These are phyloP conservation scores for Symbiotaphrina buchneri DNA, from an alignment of 495 filamentous ascomycete species.

Conservation along the genomic window DNA sequence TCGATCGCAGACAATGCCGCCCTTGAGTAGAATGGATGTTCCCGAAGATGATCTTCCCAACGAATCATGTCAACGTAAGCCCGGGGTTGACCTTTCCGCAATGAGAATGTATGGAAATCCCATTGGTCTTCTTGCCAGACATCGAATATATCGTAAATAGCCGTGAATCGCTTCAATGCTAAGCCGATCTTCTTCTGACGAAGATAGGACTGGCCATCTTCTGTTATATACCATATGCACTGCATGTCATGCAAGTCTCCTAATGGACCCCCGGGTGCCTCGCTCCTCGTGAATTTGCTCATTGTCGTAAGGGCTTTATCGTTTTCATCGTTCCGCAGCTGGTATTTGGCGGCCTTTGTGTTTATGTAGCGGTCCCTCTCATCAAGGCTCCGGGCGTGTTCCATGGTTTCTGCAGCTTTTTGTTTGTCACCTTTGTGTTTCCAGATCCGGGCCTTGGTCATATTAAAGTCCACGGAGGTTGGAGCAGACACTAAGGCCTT, in stretches of 20 bases:
- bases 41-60: slow-evolving; percentile 79
- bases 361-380: slow-evolving; percentile 91
- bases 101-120: slow-evolving; percentile 93
- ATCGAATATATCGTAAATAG: slow-evolving; percentile 80
- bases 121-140: slow-evolving; percentile 97
- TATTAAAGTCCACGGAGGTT: slow-evolving; percentile 71
- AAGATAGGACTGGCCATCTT: slow-evolving; percentile 79
- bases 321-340: slow-evolving; percentile 77
- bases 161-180: slow-evolving; percentile 75
- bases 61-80: slow-evolving; percentile 91
- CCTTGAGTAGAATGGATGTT: slow-evolving; percentile 80
- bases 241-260: slow-evolving; percentile 96
- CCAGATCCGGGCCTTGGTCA: slow-evolving; percentile 87
- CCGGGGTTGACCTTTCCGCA: slow-evolving; percentile 83
- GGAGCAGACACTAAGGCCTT: slow-evolving; percentile 56
- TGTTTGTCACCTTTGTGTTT: slow-evolving; percentile 70
- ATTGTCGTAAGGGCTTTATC: slow-evolving; percentile 69
- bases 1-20: slow-evolving; percentile 68
- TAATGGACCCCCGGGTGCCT: slow-evolving; percentile 68
- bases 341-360: slow-evolving; percentile 93
- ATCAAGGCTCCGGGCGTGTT: slow-evolving; percentile 65
- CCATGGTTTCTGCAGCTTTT: slow-evolving; percentile 75
- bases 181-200: slow-evolving; percentile 65
- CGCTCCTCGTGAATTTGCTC: slow-evolving; percentile 85
- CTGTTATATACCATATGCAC: slow-evolving; percentile 89